Conservation (phyloP, 31 red algal species). For the Bonnemaisonia californica region DNA sequence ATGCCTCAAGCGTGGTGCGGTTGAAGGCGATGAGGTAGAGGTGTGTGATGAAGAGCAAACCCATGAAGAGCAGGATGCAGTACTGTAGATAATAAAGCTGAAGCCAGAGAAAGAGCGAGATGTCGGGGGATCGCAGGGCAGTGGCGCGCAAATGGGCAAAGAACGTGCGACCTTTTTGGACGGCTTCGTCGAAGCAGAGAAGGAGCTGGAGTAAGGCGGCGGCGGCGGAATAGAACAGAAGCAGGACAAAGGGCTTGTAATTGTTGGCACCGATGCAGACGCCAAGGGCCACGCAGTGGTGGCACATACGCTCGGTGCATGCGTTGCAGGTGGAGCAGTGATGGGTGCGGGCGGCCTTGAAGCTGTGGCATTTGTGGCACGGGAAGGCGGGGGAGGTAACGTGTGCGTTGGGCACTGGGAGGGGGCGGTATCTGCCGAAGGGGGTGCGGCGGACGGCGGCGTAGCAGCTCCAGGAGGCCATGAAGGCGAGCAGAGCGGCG, state of each 20-base stretch:
- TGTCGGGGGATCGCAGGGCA: not conserved
- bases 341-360: not conserved
- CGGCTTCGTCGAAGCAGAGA: conserved; percentile 1
- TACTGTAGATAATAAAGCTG: conserved; percentile 24
- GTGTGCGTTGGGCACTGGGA: not conserved
- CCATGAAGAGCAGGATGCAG: not conserved
- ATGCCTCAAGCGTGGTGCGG: not conserved
- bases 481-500: not conserved
- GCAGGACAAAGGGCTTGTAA: conserved; percentile 15
- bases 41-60: not conserved
- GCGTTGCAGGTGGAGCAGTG: conserved; percentile 9
- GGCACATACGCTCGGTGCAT: conserved; percentile 16
- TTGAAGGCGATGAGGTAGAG: conserved; percentile 20
- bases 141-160: not conserved
- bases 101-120: conserved; percentile 7
- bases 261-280: conserved; percentile 22
- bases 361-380: not conserved
- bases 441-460: not conserved
- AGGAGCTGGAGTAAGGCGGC: not conserved
- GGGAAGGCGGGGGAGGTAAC: not conserved
- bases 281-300: conserved; percentile 21
- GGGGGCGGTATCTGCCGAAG: not conserved
- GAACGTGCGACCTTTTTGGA: not conserved
- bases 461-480: not conserved
- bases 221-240: conserved; percentile 9